These are phyloP conservation scores for Verticillium alfalfae DNA, from an alignment of 2,329 filamentous ascomycete genomes.

Conservation along the genomic window DNA sequence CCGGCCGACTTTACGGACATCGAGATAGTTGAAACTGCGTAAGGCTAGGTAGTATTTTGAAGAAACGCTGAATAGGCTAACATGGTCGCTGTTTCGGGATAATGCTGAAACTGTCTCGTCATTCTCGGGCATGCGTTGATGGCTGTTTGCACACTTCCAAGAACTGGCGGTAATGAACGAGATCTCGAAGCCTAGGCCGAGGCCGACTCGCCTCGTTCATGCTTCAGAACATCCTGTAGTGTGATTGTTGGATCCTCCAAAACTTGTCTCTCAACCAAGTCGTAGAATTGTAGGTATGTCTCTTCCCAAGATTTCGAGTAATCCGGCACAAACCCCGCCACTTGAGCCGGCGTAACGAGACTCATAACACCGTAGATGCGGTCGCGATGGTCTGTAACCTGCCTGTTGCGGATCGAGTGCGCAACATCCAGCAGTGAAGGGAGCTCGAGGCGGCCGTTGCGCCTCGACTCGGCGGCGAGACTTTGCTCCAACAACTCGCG, in stretches of 20 bases:
- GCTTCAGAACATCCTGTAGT: not conserved
- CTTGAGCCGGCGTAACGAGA: not conserved
- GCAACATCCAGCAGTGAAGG: not conserved
- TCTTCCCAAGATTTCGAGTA: not conserved
- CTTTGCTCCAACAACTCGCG: not conserved
- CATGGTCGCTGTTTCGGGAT: too few relatives aligned
- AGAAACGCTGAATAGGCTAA: too few relatives aligned
- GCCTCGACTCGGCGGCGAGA: not conserved
- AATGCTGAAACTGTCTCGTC: too few relatives aligned
- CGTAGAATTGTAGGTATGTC: not conserved
- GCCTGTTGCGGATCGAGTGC: not conserved
- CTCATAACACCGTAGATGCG: not conserved
- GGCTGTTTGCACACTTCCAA: too few relatives aligned
- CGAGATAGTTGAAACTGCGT: constrained; percentile 2
- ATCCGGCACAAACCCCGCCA: not conserved
- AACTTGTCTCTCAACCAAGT: not conserved
- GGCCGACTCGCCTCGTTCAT: not conserved
- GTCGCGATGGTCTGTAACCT: not conserved
- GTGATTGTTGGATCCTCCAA: not conserved
- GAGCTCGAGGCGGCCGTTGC: not conserved
- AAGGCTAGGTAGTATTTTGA: not conserved
- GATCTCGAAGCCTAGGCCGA: not conserved
- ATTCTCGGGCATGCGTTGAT: too few relatives aligned
- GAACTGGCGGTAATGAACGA: too few relatives aligned
- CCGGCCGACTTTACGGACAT: constrained; percentile 22